Base-by-base conservation (phyloP, 352 stramenopile species). In the Globisporangium heterothallicum region DNA sequence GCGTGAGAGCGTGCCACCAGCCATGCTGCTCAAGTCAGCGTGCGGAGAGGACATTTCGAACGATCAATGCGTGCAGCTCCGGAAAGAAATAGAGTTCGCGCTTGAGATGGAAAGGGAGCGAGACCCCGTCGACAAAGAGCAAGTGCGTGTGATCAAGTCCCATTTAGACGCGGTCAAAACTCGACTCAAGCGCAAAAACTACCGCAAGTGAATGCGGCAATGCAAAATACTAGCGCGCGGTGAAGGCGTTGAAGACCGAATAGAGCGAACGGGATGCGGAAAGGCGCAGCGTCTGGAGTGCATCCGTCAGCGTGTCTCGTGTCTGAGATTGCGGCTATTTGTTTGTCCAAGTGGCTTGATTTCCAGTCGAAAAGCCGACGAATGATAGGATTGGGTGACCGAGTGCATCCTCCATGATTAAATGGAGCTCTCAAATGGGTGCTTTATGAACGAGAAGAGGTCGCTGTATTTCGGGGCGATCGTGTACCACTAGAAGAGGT, bases 151-250 rank as follows among this genome's bases (percentile, higher is more conserved):
- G 49, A 79, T 84, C 12, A 66, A 81, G 42, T 56, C 46, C 1
- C 73, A 84, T 35, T 27, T 79, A 9, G 68, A 72, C 22, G 73
- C 68, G 18, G 73, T 84, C 25, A 75, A 72, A 24, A 58, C 66
- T 43, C 71, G 56, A 13, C 34, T 62, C 5, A 57, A 57, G 26
- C 8, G 40, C 10, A 56, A 61, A 38, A 61, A 52, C 12, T 9
- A 29, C 5, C 32, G 47, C 19, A 53, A 45, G 22, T 53, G 47
- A 53, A n/a, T 18, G 32, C 14, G 32, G 6, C 4, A 2, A 19
- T 38, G 12, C 8, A 38, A 18, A 3, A 34, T 34, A 38, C 14
- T 38, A 38, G n/a, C 14, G 32, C 14, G 6, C 2, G 12, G 18
- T 12, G 4, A 25, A 27, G n/a, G 30, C 36, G 30, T 16, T n/a